Evolutionary conservation across 306 rosid genomes (phyloP).

Genomic region (Hippophae gyantsensis): DNA sequence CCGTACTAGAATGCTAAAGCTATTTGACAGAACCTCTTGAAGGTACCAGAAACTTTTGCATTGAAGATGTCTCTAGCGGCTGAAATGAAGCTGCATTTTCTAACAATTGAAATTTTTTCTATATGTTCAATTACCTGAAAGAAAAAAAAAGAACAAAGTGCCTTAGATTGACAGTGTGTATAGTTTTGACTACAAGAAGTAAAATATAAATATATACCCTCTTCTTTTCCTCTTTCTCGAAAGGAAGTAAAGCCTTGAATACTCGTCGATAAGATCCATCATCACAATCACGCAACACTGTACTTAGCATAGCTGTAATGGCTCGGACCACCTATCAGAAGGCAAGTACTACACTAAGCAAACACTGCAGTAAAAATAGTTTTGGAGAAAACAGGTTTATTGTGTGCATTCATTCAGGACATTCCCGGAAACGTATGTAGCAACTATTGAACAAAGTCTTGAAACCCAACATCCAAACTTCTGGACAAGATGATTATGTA

Average conservation of each 20-base stretch:
- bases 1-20: background rate
- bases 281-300: conserved; percentile 62
- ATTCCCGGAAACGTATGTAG: too few species aligned
- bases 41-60: conserved; percentile 88
- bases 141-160: conserved; percentile 9
- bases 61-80: conserved; percentile 72
- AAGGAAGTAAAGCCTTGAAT: conserved; percentile 82
- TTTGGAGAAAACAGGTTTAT: too few species aligned
- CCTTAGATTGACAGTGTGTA: background rate
- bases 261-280: conserved; percentile 57
- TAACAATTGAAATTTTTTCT: conserved; percentile 59
- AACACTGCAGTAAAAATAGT: background rate
- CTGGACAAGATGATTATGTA: too few species aligned
- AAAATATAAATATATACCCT: conserved; percentile 39
- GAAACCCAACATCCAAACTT: too few species aligned
- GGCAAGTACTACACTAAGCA: conserved; percentile 16
- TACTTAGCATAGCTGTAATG: conserved; percentile 72
- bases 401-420: too few species aligned
- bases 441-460: too few species aligned
- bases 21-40: conserved; percentile 50
- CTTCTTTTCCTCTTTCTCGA: conserved; percentile 74
- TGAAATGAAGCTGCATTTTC: conserved; percentile 67
- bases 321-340: conserved; percentile 65
- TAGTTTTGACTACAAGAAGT: conserved; percentile 12
- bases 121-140: conserved; percentile 71